These are phyloP conservation scores for Chaetomidium leptoderma DNA, from an alignment of 495 filamentous ascomycete species.

Conservation along the genomic window DNA sequence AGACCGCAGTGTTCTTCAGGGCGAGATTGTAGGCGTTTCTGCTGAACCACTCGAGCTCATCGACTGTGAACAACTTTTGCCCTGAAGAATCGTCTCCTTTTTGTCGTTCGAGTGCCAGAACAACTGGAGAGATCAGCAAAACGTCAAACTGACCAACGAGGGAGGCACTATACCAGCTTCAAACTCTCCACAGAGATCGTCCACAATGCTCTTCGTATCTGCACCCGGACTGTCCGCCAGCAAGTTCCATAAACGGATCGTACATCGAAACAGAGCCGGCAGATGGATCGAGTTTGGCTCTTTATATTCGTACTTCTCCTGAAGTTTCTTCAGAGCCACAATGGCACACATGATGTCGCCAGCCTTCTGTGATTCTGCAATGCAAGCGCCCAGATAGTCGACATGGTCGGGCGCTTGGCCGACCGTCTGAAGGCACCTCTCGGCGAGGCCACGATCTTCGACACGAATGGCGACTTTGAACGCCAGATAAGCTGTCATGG, in stretches of 20 bases:
- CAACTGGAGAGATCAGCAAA: constrained; percentile 35
- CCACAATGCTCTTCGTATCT: constrained; percentile 29
- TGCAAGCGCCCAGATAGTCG: constrained; percentile 68
- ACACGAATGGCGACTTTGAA: constrained; percentile 67
- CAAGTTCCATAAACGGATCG: constrained; percentile 55
- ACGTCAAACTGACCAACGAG: neutral
- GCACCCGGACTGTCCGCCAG: constrained; percentile 46
- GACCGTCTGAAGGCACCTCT: constrained; percentile 53
- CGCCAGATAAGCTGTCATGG: constrained; percentile 64
- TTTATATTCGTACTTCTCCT: constrained; percentile 50
- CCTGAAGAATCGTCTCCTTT: constrained; percentile 23
- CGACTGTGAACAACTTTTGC: constrained; percentile 46
- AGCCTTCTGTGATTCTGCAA: constrained; percentile 64
- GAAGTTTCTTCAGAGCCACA: constrained; percentile 53
- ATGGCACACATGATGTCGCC: constrained; percentile 58
- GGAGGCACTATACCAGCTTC: constrained; percentile 50
- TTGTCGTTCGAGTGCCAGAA: constrained; percentile 44
- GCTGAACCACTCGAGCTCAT: constrained; percentile 77
- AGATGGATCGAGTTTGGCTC: constrained; percentile 55
- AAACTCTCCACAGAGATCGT: constrained; percentile 58
- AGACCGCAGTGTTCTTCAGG: constrained; percentile 53
- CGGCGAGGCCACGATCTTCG: constrained; percentile 55
- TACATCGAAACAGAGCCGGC: constrained; percentile 62
- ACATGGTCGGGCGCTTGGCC: constrained; percentile 45
- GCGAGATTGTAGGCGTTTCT: constrained; percentile 72